Evolutionary conservation across 345 rosid genomes (phyloP).

Genomic region (Eucalyptus victrix): DNA sequence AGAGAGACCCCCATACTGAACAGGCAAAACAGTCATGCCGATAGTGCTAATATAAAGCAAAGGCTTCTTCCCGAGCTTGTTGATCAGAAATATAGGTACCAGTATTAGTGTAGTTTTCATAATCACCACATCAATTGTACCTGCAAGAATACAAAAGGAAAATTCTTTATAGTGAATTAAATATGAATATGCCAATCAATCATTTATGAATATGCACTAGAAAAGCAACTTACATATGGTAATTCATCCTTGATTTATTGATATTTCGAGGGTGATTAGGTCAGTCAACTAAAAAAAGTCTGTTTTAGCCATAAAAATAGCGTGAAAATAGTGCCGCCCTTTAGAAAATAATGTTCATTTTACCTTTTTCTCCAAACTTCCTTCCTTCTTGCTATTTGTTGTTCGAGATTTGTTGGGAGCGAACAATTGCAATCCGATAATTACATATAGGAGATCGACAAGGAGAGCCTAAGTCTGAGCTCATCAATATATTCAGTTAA

Average conservation of each 20-base stretch:
- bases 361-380: background rate
- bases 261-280: background rate
- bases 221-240: background rate
- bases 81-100: conserved; percentile 7
- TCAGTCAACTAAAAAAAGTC: background rate
- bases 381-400: background rate
- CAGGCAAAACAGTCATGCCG: conserved; percentile 43
- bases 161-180: background rate
- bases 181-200: background rate
- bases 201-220: background rate
- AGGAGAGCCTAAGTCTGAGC: accelerated
- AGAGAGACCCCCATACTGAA: conserved; percentile 20
- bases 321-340: background rate
- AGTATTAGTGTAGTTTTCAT: background rate
- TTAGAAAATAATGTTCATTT: background rate
- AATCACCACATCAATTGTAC: background rate
- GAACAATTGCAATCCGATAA: background rate
- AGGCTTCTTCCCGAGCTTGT: conserved; percentile 52
- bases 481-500: accelerated
- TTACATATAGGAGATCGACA: accelerated
- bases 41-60: conserved; percentile 6
- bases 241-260: background rate
- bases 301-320: background rate
- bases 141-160: background rate
- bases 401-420: background rate